Percentiles rank a stretch among this genome's conserved stretches.
Conservation (phyloP, 1,284 basidiomycete genomes). For the Trichosporon sp. region DNA sequence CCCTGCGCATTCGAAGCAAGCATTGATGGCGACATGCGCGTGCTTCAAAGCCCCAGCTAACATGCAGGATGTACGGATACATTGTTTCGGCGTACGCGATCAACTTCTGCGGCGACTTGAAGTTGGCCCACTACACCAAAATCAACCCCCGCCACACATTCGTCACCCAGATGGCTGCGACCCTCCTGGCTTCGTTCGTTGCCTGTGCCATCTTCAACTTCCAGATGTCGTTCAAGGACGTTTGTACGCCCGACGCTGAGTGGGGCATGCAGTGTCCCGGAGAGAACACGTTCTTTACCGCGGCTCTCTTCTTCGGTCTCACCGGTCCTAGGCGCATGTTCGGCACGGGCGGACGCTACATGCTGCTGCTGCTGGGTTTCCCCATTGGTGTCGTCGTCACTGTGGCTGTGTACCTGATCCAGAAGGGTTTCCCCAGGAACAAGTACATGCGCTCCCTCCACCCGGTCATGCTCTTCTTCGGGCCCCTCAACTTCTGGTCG, state of each 20-base stretch:
- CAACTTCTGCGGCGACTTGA: conserved; percentile 60
- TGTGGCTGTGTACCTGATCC: conserved; percentile 55
- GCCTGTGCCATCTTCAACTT: conserved; percentile 38
- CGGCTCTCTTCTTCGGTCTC: conserved; percentile 73
- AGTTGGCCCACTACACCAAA: conserved; percentile 52
- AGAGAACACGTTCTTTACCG: conserved; percentile 30
- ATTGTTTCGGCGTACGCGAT: conserved; percentile 20
- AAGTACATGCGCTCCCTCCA: conserved; percentile 24
- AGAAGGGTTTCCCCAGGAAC: conserved; percentile 24
- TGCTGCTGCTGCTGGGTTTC: conserved; percentile 68
- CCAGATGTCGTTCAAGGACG: conserved; percentile 34
- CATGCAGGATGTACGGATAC: conserved; percentile 32
- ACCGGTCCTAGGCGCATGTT: conserved; percentile 74
- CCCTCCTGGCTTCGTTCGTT: conserved; percentile 60
- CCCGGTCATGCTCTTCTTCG: conserved; percentile 53
- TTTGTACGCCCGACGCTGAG: conserved; percentile 37
- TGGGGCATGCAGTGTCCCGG: conserved; percentile 37
- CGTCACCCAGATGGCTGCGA: conserved; percentile 67
- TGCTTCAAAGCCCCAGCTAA: too few relatives aligned
- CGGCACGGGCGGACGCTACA: conserved; percentile 65
- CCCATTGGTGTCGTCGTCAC: conserved; percentile 70
- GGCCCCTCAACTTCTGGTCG: conserved; percentile 19
- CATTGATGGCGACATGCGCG: too few relatives aligned
- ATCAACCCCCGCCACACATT: conserved; percentile 61
- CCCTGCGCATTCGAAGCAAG: too few relatives aligned